Base-by-base conservation (phyloP, 164 flowering plant genomes). In the Buxus sempervirens region DNA sequence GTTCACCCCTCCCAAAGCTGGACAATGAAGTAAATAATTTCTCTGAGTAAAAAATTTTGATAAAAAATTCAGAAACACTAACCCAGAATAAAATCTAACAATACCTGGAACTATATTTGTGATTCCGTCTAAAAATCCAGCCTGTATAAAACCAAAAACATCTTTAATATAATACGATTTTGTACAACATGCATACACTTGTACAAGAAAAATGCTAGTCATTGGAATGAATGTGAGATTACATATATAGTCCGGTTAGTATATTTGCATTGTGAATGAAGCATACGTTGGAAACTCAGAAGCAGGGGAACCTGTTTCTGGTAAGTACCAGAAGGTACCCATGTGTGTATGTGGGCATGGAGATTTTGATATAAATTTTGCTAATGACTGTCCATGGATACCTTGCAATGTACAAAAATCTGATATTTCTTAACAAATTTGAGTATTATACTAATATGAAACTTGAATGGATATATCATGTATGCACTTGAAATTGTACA, bases 101-200 rank as follows among this genome's bases (percentile, higher is more conserved):
- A 18, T 87, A 94, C 97, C 97, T 80, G 97, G 97, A 70, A 94
- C 90, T 45, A 90, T 80, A 72, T 90, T 87, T 62, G 89, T 88
- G 68, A 94, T 75, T 49, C 97, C 96, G 1, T 94, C 98, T 79
- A 94, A 78, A 75, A 94, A 94, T 21, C 98, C 98, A 74, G 98
- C 98, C 98, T 94, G 87, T 58, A 36, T 51, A 66, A 64, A 21
- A 14, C 60, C 21, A 21, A 55, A 32, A 19, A 32, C 38, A 10
- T n/a, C 24, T 49, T 36, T 49, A 54, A n/a, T 55, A 55, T 9
- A 53, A 58, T 27, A 6, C 7, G 25, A 22, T 49, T 21, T 71
- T 14, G 10, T 36, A 59, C 23, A 6, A 54, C 12, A 28, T 20
- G n/a, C 9, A 5, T 21, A 21, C 32, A 42, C 32, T 5, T n/a